Conservation (phyloP, 1,139 yeast genomes). For the Geotrichum citri-aurantii region DNA sequence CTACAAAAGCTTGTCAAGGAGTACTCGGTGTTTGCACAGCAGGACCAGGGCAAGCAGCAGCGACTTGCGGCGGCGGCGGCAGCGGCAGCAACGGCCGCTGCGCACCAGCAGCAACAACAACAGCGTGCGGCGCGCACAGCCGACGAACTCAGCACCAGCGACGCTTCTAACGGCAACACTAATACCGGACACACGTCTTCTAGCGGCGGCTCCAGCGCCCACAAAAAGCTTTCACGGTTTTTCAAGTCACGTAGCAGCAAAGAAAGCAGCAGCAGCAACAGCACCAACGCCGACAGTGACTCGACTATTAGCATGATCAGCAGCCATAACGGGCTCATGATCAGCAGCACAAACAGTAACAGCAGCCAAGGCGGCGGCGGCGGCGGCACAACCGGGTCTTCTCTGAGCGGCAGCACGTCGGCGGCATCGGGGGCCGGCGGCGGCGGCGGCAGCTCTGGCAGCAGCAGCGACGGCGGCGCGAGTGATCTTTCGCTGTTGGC, state of each 20-base stretch:
- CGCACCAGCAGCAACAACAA: background rate
- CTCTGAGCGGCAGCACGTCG: conserved; percentile 3
- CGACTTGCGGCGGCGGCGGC: background rate
- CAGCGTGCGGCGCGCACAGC: background rate
- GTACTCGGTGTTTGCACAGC: conserved; percentile 12
- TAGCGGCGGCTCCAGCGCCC: background rate
- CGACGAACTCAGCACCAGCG: background rate
- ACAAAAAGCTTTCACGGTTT: conserved; percentile 4
- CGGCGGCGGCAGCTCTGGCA: background rate
- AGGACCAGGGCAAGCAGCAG: background rate
- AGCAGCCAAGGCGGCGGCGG: too few relatives aligned
- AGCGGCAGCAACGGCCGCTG: background rate
- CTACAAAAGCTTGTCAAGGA: conserved; percentile 26
- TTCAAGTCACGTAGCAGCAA: conserved; percentile 1
- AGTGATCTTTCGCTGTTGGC: conserved; percentile 24
- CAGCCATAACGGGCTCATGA: background rate
- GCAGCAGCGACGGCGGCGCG: background rate
- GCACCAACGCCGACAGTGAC: background rate
- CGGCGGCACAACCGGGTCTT: too few relatives aligned
- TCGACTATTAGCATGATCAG: background rate
- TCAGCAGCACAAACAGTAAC: background rate
- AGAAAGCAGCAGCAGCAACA: background rate
- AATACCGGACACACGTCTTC: too few relatives aligned
- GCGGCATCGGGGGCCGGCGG: conserved; percentile 2
- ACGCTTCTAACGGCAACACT: background rate